Evolutionary conservation across 352 stramenopile species (phyloP), one percentile per base, ranked within the genome.

Genomic region (Pythium brachiatum): DNA sequence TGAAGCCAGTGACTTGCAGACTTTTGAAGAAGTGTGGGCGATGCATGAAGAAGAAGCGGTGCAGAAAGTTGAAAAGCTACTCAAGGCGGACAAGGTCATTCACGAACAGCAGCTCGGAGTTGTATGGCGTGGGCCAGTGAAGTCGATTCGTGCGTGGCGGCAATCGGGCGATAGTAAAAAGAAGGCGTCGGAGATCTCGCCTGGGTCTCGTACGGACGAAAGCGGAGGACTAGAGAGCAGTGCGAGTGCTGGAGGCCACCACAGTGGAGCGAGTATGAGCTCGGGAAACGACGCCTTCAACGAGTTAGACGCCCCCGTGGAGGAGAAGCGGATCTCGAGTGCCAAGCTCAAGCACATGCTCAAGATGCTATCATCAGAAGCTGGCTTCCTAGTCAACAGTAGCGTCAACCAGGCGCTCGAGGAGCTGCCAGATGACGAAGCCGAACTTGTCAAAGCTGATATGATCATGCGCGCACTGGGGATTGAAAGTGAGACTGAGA

Each of bases 1-100:
- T 64, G 89, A 97, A 54, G 55, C 88, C 9, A 85, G 84, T 39
- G 95, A 98, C 71, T 78, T 79, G 52, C 81, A 75, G 48, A 96
- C 89, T 36, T 97, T 88, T 62, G 81, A 96, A 25, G 78, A 96
- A 39, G 83, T 98, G 2, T 97, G 90, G 87, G 65, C 60, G n/a
- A 97, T 98, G 93, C 93, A 98, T 66, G 86, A 97, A 60, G 81
- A 91, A 27, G 88, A 97, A 12, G 86, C 82, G 0, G 70, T 92
- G 20, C 63, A 75, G 5, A 88, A 95, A 58, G 75, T 97, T 4
- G 79, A 96, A 20, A 92, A 95, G 67, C 69, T 97, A 18, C 74
- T 98, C 18, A 81, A 88, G 34, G 90, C 91, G 0, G 90, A 98
- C 62, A 76, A 79, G 44, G 86, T 97, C 57, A 91, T 98, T 53